These are phyloP conservation scores for Trametes polyzona DNA, from an alignment of 1,284 basidiomycete species.

Conservation along the genomic window DNA sequence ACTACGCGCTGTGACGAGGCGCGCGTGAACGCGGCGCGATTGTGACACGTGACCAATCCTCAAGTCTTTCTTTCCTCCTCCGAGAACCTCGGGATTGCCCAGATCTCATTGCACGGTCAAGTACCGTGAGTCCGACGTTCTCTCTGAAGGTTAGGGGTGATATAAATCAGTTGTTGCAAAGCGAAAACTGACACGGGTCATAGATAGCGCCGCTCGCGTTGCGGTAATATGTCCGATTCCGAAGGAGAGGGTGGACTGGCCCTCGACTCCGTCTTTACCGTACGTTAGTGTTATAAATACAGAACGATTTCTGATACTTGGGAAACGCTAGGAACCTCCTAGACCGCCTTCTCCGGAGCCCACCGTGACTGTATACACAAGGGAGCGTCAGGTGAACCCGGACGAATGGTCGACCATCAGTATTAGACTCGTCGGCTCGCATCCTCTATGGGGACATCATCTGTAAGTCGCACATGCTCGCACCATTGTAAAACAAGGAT, in stretches of 20 bases:
- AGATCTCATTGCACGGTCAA: neutral
- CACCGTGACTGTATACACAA: conserved; percentile 51
- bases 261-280: conserved; percentile 42
- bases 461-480: conserved; percentile 54
- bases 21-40: neutral
- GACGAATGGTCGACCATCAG: conserved; percentile 51
- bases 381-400: conserved; percentile 30
- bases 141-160: too few species aligned
- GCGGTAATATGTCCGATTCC: conserved; percentile 15
- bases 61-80: neutral
- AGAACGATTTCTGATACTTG: neutral
- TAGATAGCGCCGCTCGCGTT: too few species aligned
- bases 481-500: neutral
- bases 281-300: conserved; percentile 25
- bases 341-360: conserved; percentile 67
- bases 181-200: too few species aligned
- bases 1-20: neutral
- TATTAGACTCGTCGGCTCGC: conserved; percentile 82
- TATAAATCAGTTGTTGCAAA: too few species aligned
- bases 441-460: conserved; percentile 92
- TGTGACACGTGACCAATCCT: conserved; percentile 5
- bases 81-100: neutral
- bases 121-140: too few species aligned
- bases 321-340: conserved; percentile 42
- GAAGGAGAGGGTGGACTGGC: conserved; percentile 31